Conservation (phyloP, 306 rosid genomes). For the Mimosa bimucronata region DNA sequence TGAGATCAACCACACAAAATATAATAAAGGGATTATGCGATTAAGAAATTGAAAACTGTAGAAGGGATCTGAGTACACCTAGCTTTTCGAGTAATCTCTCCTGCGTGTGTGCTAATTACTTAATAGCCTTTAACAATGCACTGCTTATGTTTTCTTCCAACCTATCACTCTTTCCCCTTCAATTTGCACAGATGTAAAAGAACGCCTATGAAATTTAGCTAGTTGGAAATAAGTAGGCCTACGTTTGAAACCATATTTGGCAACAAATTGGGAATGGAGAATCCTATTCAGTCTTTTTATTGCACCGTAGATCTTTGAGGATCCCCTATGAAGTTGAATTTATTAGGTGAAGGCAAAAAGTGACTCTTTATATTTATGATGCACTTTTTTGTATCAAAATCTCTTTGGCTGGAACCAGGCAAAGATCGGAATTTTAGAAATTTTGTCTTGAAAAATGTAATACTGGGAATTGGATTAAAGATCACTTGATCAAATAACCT, state of each 20-base stretch:
- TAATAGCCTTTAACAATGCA: not conserved
- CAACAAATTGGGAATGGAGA: not conserved
- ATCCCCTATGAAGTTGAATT: not conserved
- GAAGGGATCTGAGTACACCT: conserved; percentile 2
- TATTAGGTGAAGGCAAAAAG: not conserved
- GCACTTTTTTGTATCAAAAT: not conserved
- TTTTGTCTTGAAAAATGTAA: too few relatives aligned
- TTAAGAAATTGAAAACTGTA: conserved; percentile 10
- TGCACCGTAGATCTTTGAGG: not conserved
- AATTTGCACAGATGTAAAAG: conserved; percentile 2
- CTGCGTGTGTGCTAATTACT: not conserved
- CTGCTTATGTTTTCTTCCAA: not conserved
- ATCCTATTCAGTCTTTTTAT: not conserved
- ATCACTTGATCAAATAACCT: not conserved
- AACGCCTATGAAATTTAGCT: not conserved
- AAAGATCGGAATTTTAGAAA: not conserved
- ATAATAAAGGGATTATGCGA: not conserved
- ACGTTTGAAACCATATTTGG: conserved; percentile 7
- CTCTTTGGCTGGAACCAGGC: not conserved
- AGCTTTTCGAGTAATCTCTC: conserved; percentile 19
- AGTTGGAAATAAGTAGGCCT: conserved; percentile 11
- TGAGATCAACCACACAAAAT: not conserved
- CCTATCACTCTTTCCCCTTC: conserved; percentile 6
- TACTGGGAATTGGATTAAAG: not conserved
- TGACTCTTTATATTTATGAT: not conserved